phyloP scores from a whole-genome alignment of 179 eudicot genomes.

The Sideroxylon spinosum region DNA sequence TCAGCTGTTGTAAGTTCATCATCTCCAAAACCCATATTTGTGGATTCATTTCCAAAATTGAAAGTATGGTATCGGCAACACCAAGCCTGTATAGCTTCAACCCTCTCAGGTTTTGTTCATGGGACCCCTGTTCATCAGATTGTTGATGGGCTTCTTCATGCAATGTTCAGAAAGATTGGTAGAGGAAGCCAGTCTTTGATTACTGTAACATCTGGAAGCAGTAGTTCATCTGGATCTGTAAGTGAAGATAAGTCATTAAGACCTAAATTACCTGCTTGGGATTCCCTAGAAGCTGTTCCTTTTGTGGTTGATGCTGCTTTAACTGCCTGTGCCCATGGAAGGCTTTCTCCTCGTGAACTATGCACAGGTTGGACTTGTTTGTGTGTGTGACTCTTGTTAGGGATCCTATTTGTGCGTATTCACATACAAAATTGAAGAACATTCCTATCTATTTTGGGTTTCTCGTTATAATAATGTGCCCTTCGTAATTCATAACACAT shows the following conservation, averaged over 20 bases:
- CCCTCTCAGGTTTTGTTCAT: constrained; percentile 78
- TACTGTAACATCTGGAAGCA: constrained; percentile 71
- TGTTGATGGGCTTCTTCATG: constrained; percentile 73
- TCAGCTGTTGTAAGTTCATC: constrained; percentile 55
- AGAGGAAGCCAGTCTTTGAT: constrained; percentile 48
- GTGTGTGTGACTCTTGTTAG: too few species aligned
- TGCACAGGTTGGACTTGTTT: constrained; percentile 63
- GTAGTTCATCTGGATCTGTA: constrained; percentile 68
- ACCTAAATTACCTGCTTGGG: constrained; percentile 96
- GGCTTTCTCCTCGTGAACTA: constrained; percentile 89
- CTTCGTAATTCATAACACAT: neutral
- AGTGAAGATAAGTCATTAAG: constrained; percentile 56
- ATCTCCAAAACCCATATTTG: constrained; percentile 68
- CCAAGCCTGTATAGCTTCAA: constrained; percentile 87
- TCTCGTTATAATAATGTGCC: neutral
- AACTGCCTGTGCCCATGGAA: constrained; percentile 95
- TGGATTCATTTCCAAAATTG: constrained; percentile 83
- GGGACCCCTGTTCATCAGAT: constrained; percentile 81
- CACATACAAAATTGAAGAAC: neutral
- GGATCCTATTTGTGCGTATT: too few species aligned
- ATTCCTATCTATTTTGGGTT: neutral
- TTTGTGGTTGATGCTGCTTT: constrained; percentile 96
- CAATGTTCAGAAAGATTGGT: constrained; percentile 77
- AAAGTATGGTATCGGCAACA: constrained; percentile 93
- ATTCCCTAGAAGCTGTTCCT: constrained; percentile 93